Conservation (phyloP, 2,329 filamentous ascomycete species). For the Verticillium tricorpus region DNA sequence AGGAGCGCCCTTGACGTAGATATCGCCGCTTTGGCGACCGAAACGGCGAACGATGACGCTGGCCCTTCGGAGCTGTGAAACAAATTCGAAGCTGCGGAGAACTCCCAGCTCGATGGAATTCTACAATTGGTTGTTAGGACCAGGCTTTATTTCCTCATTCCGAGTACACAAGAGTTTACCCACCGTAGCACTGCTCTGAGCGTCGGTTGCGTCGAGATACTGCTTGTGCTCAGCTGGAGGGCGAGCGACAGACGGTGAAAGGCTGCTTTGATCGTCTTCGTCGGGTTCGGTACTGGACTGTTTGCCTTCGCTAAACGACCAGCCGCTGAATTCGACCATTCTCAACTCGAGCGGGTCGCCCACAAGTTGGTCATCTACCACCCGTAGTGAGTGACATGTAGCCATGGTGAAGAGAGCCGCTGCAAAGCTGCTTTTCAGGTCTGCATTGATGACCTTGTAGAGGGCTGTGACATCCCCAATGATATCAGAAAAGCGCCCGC, state of each 20-base stretch:
- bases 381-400: conserved; percentile 87
- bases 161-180: conserved; percentile 16
- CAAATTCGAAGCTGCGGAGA: conserved; percentile 87
- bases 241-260: conserved; percentile 84
- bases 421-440: conserved; percentile 21
- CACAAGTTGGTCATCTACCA: conserved; percentile 82
- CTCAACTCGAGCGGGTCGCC: conserved; percentile 94
- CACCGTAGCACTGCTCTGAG: background rate
- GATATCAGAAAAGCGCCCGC: conserved; percentile 68
- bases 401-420: conserved; percentile 91
- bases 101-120: conserved; percentile 80
- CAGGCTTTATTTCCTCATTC: background rate
- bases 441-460: background rate
- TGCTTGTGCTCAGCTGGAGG: conserved; percentile 56
- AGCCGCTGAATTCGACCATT: conserved; percentile 96
- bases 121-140: conserved; percentile 16
- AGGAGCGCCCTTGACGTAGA: conserved; percentile 95
- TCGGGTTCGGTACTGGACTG: conserved; percentile 60
- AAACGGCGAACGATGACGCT: conserved; percentile 91
- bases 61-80: conserved; percentile 84
- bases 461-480: background rate
- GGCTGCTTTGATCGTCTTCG: conserved; percentile 68
- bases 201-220: conserved; percentile 39
- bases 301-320: conserved; percentile 86
- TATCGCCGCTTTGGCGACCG: conserved; percentile 74